Percentiles rank a stretch among this genome's conserved stretches.
Conservation (phyloP, 2,329 filamentous ascomycete genomes). For the Pseudofabraea citricarpa region DNA sequence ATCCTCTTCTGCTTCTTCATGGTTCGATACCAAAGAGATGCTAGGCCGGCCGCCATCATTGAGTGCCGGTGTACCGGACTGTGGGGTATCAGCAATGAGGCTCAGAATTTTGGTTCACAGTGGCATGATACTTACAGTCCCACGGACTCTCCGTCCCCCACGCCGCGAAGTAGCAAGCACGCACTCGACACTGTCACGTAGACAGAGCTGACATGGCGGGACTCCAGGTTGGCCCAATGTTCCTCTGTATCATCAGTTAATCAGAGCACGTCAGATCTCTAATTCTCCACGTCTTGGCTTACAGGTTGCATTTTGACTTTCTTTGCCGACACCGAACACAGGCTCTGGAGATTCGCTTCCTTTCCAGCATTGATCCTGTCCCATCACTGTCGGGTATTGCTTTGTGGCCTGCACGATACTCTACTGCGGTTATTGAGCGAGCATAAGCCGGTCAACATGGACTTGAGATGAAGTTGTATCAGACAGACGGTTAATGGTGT, state of each 20-base stretch:
- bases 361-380: conserved; percentile 1
- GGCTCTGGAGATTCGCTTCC: conserved; percentile 18
- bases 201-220: conserved; percentile 35
- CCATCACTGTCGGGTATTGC: conserved; percentile 7
- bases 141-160: conserved; percentile 31
- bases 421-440: too few species aligned
- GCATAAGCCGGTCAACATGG: too few species aligned
- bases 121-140: conserved; percentile 7
- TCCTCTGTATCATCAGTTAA: conserved; percentile 29
- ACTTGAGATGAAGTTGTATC: too few species aligned
- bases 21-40: conserved; percentile 1
- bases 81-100: neutral
- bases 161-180: conserved; percentile 35
- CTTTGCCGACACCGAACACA: conserved; percentile 19
- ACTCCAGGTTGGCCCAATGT: conserved; percentile 13
- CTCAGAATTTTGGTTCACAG: neutral
- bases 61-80: neutral
- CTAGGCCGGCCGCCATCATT: neutral
- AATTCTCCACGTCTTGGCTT: conserved; percentile 6
- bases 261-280: conserved; percentile 7
- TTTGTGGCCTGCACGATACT: too few species aligned
- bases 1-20: conserved; percentile 5
- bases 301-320: conserved; percentile 21
- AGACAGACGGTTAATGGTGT: too few species aligned
- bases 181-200: conserved; percentile 33